Percentiles rank a stretch among this genome's conserved stretches.
phyloP scores from a whole-genome alignment of 352 stramenopile species.

The Pythium rhizo-oryzae region DNA sequence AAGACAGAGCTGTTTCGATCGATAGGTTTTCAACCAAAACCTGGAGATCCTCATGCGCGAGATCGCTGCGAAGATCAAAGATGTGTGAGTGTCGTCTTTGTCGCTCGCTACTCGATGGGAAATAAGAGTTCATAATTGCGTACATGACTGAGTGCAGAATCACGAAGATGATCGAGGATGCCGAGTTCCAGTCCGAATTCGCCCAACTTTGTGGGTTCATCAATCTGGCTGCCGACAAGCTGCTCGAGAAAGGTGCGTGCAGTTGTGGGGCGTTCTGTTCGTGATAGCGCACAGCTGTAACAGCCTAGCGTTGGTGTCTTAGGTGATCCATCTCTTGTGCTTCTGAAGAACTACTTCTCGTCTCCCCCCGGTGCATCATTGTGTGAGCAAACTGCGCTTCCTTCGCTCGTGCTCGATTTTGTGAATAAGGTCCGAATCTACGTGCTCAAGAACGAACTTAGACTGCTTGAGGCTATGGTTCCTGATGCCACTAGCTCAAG shows the following conservation, averaged over 20 bases:
- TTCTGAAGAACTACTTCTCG: slow-evolving; percentile 59
- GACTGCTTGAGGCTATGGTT: slow-evolving; percentile 21
- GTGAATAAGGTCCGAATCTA: slow-evolving; percentile 53
- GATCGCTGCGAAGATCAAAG: slow-evolving; percentile 49
- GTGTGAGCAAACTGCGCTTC: slow-evolving; percentile 75
- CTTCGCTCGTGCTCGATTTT: slow-evolving; percentile 70
- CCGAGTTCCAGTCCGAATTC: slow-evolving; percentile 42
- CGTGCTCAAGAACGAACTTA: slow-evolving; percentile 51
- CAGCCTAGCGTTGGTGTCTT: not conserved
- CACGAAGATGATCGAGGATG: slow-evolving; percentile 43
- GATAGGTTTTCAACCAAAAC: slow-evolving; percentile 55
- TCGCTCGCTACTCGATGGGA: too few species aligned
- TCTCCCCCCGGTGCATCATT: slow-evolving; percentile 40
- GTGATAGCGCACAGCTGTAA: not conserved
- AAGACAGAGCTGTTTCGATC: not conserved
- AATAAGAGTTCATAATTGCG: not conserved
- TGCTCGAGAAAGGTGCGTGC: slow-evolving; percentile 47
- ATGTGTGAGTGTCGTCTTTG: slow-evolving; percentile 39
- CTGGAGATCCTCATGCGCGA: slow-evolving; percentile 60
- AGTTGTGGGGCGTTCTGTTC: too few species aligned
- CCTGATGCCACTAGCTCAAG: not conserved
- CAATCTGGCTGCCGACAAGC: slow-evolving; percentile 41
- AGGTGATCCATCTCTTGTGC: slow-evolving; percentile 42
- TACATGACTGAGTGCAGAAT: slow-evolving; percentile 37
- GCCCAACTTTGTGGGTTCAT: slow-evolving; percentile 46